A percentile compares a stretch with the other conserved stretches of the same genome.
These are phyloP conservation scores for Chlorella sp. DNA, from an alignment of 139 green algal genomes.

Conservation along the genomic window DNA sequence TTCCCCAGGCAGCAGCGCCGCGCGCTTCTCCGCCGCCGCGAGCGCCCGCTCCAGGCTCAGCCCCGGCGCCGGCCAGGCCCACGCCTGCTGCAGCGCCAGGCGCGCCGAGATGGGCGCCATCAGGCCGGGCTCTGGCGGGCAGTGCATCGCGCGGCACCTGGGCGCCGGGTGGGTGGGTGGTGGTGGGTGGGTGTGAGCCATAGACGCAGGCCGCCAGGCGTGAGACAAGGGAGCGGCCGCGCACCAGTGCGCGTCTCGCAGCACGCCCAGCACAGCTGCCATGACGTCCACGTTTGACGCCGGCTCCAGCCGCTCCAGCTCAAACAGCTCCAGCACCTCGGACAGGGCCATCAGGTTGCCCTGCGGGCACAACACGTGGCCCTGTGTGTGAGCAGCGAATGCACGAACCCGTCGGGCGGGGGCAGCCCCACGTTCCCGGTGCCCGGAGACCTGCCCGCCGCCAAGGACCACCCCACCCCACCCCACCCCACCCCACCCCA, in stretches of 20 bases:
- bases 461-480: neutral
- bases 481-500: neutral
- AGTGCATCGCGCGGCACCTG: constrained; percentile 16
- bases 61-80: neutral
- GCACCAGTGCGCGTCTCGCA: constrained; percentile 20
- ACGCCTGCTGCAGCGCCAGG: constrained; percentile 1
- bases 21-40: constrained; percentile 10
- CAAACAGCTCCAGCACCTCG: constrained; percentile 18
- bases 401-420: neutral
- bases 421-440: neutral
- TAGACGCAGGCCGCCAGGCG: too few relatives aligned
- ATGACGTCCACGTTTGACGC: neutral
- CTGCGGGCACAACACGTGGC: neutral
- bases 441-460: neutral
- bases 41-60: constrained; percentile 10
- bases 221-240: too few relatives aligned
- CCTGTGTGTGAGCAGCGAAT: neutral
- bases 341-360: neutral
- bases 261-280: constrained; percentile 4
- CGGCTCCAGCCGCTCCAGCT: constrained; percentile 8
- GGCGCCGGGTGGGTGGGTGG: too few relatives aligned
- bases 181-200: too few relatives aligned
- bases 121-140: constrained; percentile 15
- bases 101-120: neutral
- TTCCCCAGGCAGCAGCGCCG: constrained; percentile 4